Conservation (phyloP, 2,329 filamentous ascomycete genomes). For the Aspergillus sp. region DNA sequence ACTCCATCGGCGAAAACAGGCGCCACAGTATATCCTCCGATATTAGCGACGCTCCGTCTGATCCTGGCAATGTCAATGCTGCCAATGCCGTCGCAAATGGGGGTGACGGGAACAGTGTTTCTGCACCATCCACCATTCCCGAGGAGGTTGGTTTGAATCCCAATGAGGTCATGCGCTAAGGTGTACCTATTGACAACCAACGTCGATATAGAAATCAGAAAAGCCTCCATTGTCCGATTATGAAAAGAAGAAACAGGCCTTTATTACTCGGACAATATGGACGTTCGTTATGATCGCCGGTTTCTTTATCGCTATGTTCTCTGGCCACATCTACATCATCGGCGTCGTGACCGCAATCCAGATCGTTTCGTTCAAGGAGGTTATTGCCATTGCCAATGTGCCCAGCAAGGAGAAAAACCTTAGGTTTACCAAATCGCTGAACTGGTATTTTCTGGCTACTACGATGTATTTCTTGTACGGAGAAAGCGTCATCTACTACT, state of each 20-base stretch:
- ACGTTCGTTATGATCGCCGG: slow-evolving; percentile 92
- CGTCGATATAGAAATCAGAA: slow-evolving; percentile 19
- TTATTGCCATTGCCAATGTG: slow-evolving; percentile 94
- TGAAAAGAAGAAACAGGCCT: slow-evolving; percentile 98
- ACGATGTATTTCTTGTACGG: slow-evolving; percentile 99
- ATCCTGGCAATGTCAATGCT: slow-evolving; percentile 44
- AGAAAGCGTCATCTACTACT: slow-evolving; percentile 99
- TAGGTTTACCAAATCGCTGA: slow-evolving; percentile 88
- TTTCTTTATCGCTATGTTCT: slow-evolving; percentile 89
- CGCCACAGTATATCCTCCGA: slow-evolving; percentile 48
- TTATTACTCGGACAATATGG: slow-evolving; percentile 95
- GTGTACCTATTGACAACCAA: slow-evolving; percentile 1
- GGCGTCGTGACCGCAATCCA: slow-evolving; percentile 86
- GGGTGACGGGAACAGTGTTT: slow-evolving; percentile 7
- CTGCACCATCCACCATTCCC: slow-evolving; percentile 25
- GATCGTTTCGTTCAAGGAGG: slow-evolving; percentile 97
- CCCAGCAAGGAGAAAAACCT: slow-evolving; percentile 84
- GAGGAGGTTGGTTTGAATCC: slow-evolving; percentile 22
- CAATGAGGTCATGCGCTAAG: slow-evolving; percentile 4
- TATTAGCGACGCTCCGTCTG: slow-evolving; percentile 45
- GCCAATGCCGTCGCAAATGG: background rate
- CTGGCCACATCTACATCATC: slow-evolving; percentile 96
- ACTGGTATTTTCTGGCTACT: slow-evolving; percentile 98
- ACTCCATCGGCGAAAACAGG: slow-evolving; percentile 38
- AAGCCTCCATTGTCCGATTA: slow-evolving; percentile 57